Percentiles rank a stretch among this genome's conserved stretches.
phyloP scores from a whole-genome alignment of 331 rosid species.

The Malus hybrid region DNA sequence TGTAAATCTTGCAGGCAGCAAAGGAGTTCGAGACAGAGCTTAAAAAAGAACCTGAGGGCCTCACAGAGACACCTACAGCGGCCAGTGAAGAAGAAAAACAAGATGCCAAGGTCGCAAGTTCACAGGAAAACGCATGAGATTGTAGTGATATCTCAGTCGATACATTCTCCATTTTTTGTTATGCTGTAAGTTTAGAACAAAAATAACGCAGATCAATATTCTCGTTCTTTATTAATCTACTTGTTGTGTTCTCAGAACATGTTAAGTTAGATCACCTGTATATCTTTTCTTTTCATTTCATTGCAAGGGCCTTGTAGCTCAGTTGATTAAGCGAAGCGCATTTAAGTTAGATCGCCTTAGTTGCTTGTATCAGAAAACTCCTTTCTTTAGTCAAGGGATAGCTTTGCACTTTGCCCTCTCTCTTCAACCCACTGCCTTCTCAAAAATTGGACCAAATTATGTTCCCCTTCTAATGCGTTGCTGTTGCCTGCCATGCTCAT shows the following conservation, averaged over 20 bases:
- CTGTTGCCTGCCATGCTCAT: not conserved
- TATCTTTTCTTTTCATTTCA: not conserved
- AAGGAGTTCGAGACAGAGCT: conserved; percentile 95
- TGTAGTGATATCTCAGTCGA: conserved; percentile 1
- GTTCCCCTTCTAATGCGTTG: not conserved
- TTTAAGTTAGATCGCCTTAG: too few relatives aligned
- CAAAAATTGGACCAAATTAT: not conserved
- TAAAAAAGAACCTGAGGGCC: conserved; percentile 58
- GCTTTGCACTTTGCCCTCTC: not conserved
- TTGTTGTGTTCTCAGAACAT: not conserved
- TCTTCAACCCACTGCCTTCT: not conserved
- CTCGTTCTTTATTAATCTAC: not conserved
- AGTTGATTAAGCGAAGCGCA: not conserved
- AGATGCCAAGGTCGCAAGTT: conserved; percentile 50
- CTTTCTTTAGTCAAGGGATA: not conserved
- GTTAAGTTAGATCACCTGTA: not conserved
- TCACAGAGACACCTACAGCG: conserved; percentile 38
- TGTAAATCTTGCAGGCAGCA: conserved; percentile 66
- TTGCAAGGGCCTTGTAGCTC: not conserved
- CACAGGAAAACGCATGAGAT: conserved; percentile 67
- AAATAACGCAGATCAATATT: not conserved
- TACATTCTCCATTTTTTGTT: not conserved
- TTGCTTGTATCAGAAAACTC: not conserved
- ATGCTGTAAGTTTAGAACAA: not conserved
- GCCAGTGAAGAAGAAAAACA: conserved; percentile 49